Evolutionary conservation across 306 rosid species (phyloP).

Genomic region (Cyamopsis tetragonoloba): DNA sequence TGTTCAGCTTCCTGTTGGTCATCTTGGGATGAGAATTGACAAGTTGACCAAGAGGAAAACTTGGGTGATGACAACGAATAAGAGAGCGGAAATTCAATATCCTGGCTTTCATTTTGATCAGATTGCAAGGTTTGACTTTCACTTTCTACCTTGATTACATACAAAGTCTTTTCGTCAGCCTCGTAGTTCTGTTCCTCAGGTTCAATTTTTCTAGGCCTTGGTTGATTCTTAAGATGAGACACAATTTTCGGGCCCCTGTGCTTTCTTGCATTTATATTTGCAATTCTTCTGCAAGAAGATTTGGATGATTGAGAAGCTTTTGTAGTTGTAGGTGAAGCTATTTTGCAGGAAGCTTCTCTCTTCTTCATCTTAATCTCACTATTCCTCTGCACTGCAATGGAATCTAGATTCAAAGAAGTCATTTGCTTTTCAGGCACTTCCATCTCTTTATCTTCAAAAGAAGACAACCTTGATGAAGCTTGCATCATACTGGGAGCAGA

Average conservation of each 20-base stretch:
- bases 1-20: slow-evolving; percentile 45
- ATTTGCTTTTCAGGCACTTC: slow-evolving; percentile 33
- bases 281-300: slow-evolving; percentile 32
- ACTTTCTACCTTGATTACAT: slow-evolving; percentile 54
- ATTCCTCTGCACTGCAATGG: slow-evolving; percentile 21
- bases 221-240: slow-evolving; percentile 17
- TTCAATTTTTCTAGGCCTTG: slow-evolving; percentile 5
- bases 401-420: slow-evolving; percentile 34
- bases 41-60: slow-evolving; percentile 22
- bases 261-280: slow-evolving; percentile 37
- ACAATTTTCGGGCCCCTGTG: slow-evolving; percentile 35
- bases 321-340: slow-evolving; percentile 32
- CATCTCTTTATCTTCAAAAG: slow-evolving; percentile 33
- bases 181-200: slow-evolving; percentile 21
- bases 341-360: slow-evolving; percentile 27
- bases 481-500: slow-evolving; percentile 19
- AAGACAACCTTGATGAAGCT: slow-evolving; percentile 31
- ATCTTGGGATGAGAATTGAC: slow-evolving; percentile 28
- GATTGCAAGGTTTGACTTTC: slow-evolving; percentile 40
- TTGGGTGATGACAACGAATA: slow-evolving; percentile 21
- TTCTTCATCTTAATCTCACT: slow-evolving; percentile 37
- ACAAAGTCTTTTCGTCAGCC: slow-evolving; percentile 65
- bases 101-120: slow-evolving; percentile 41
- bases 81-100: slow-evolving; percentile 20
- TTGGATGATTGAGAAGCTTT: slow-evolving; percentile 30